Evolutionary conservation across 2,329 filamentous ascomycete genomes (phyloP).

Genomic region (Arthrinium phaeospermum): DNA sequence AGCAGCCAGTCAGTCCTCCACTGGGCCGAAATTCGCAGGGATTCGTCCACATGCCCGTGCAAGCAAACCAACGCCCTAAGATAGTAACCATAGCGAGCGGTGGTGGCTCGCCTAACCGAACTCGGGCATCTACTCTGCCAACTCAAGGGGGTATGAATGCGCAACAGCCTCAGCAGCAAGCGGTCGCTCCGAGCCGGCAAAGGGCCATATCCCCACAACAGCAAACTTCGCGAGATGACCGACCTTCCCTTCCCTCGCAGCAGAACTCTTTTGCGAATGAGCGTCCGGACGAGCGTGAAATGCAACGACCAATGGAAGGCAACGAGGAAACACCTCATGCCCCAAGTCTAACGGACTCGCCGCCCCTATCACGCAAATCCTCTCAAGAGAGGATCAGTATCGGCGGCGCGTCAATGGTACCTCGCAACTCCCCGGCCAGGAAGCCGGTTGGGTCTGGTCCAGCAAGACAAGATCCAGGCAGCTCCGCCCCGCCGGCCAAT

Average conservation of each 20-base stretch:
- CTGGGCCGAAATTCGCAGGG: not conserved
- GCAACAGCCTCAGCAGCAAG: not conserved
- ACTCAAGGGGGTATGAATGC: not conserved
- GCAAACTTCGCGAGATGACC: conserved; percentile 20
- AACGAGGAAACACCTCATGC: not conserved
- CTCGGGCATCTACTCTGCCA: not conserved
- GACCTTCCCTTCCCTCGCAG: conserved; percentile 28
- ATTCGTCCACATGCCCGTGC: not conserved
- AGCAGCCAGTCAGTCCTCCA: conserved; percentile 18
- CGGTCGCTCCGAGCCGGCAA: not conserved
- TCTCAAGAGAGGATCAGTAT: conserved; percentile 30
- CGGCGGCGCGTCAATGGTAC: conserved; percentile 24
- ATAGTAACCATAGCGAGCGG: not conserved
- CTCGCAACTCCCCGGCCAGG: conserved; percentile 33
- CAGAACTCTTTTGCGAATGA: conserved; percentile 29
- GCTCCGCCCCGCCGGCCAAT: conserved; percentile 28
- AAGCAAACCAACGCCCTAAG: conserved; percentile 1
- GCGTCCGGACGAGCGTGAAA: conserved; percentile 23
- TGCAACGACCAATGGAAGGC: conserved; percentile 21
- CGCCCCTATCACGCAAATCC: conserved; percentile 26
- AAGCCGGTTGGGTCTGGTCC: conserved; percentile 39
- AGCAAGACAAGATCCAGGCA: conserved; percentile 27
- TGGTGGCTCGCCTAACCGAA: not conserved
- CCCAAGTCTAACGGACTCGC: not conserved
- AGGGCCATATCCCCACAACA: not conserved